phyloP scores from a whole-genome alignment of 345 rosid species.

The Brassica juncea region DNA sequence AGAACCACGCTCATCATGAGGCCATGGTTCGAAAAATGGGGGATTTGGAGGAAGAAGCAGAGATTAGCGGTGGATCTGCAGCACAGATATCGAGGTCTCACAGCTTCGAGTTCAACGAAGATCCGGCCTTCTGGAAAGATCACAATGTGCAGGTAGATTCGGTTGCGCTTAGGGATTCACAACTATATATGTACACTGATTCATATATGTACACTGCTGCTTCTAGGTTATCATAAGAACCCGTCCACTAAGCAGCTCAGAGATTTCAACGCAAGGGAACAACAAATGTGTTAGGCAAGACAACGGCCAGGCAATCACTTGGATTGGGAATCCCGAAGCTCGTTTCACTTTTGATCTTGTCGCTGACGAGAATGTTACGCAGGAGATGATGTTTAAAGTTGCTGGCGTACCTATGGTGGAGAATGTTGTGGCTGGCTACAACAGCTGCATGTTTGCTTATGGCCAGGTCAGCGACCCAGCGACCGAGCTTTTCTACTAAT shows the following conservation, averaged over 20 bases:
- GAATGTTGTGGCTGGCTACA: conserved; percentile 92
- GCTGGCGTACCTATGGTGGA: conserved; percentile 99
- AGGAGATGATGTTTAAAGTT: conserved; percentile 88
- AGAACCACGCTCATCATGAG: conserved; percentile 35
- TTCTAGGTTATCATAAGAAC: conserved; percentile 82
- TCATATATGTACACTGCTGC: no score
- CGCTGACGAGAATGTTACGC: conserved; percentile 86
- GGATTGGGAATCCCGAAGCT: conserved; percentile 90
- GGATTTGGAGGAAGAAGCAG: conserved; percentile 46
- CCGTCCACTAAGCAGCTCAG: conserved; percentile 82
- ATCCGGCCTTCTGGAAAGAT: conserved; percentile 94
- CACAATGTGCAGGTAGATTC: conserved; percentile 79
- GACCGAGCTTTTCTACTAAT: background rate
- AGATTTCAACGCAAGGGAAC: conserved; percentile 77
- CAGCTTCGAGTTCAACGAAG: conserved; percentile 77
- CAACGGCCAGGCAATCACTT: conserved; percentile 75
- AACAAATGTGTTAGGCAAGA: conserved; percentile 84
- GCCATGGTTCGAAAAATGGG: conserved; percentile 45
- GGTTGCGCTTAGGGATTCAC: background rate
- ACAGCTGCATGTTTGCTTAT: conserved; percentile 99
- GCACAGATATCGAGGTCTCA: conserved; percentile 45
- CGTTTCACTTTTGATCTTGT: conserved; percentile 93
- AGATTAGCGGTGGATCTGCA: conserved; percentile 30
- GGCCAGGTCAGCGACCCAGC: conserved; percentile 59
- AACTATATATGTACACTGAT: no score